Base-by-base conservation (phyloP, 805 yeast species). In the Jamesozyma hellenica region DNA sequence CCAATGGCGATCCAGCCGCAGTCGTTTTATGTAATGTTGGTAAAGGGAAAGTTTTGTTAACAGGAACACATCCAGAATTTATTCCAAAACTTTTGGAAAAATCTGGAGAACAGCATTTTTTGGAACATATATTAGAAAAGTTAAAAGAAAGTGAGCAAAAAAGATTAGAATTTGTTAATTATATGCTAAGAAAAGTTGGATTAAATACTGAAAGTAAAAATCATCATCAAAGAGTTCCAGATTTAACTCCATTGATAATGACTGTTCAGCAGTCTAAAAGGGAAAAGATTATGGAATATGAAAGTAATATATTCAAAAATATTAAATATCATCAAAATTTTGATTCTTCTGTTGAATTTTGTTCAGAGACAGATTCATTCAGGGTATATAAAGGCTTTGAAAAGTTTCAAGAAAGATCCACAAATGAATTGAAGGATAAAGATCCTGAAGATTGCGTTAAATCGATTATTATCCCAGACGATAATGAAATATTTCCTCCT, bases 51-150 rank as follows among this genome's bases (percentile, higher is more conserved):
- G 95, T 79, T 0, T 60, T 92, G 9, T 67, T 92, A 11, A 69
- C 82, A 12, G 97, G 97, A 0, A 73, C 85, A 0, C 98, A 92
- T 60, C 95, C 96, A 0, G 99, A 92, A 60, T 87, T 79, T 54
- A 67, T 76, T 2, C 80, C 86, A 13, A 63, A 71, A 13, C 50
- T 78, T 46, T 61, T 72, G 44, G 61, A 60, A 15, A 64, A 63
- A 21, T 47, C 62, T 2, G 47, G 55, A 10, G 52, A 57, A 42
- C 42, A 64, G 44, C 35, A 60, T 45, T 34, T 64, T 14, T 61
- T 63, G 36, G 45, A 50, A 6, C 40, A 50, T 0, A 63, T 77
- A 2, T 58, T 74, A 2, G 51, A 63, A 3, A 56, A 52, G 0
- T 58, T 87, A 21, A 55, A 56, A 16, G 57, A 58, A 0, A 52